Conservation (phyloP, 179 eudicot species). For the Sideroxylon spinosum region DNA sequence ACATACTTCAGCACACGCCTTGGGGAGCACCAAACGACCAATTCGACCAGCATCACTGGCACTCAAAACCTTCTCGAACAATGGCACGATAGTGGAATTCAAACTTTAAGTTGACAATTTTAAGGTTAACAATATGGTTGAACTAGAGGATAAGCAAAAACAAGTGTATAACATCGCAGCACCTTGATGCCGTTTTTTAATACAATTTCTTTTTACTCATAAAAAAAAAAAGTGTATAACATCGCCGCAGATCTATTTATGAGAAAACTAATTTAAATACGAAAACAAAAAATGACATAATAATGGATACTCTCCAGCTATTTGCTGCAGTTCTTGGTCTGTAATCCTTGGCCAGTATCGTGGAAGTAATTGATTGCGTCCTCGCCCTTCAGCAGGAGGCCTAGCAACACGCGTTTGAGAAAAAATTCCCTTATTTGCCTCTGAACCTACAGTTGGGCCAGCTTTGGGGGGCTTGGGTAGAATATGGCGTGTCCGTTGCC, state of each 20-base stretch:
- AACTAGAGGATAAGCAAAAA: slow-evolving; percentile 3
- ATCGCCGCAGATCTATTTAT: not conserved
- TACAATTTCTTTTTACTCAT: too few relatives aligned
- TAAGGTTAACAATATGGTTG: slow-evolving; percentile 25
- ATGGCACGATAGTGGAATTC: slow-evolving; percentile 54
- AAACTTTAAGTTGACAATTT: slow-evolving; percentile 32
- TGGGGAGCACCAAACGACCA: slow-evolving; percentile 78
- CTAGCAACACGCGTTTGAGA: slow-evolving; percentile 44
- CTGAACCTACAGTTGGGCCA: slow-evolving; percentile 31
- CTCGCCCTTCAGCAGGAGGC: slow-evolving; percentile 88
- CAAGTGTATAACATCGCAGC: slow-evolving; percentile 3
- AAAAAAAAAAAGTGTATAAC: not conserved
- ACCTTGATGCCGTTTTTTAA: too few relatives aligned
- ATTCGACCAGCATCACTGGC: slow-evolving; percentile 82
- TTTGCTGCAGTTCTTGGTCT: slow-evolving; percentile 88
- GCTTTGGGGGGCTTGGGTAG: slow-evolving; percentile 47
- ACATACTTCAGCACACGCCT: slow-evolving; percentile 80
- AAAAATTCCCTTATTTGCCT: slow-evolving; percentile 30
- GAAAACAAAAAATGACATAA: not conserved
- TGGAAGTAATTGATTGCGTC: slow-evolving; percentile 83
- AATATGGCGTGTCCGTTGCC: slow-evolving; percentile 36
- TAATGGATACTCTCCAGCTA: slow-evolving; percentile 97
- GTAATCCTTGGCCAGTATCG: slow-evolving; percentile 98
- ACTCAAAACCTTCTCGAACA: slow-evolving; percentile 79
- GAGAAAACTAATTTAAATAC: not conserved